Evolutionary conservation across 2,329 filamentous ascomycete genomes (phyloP).

Genomic region (Paecilomyces sp.): DNA sequence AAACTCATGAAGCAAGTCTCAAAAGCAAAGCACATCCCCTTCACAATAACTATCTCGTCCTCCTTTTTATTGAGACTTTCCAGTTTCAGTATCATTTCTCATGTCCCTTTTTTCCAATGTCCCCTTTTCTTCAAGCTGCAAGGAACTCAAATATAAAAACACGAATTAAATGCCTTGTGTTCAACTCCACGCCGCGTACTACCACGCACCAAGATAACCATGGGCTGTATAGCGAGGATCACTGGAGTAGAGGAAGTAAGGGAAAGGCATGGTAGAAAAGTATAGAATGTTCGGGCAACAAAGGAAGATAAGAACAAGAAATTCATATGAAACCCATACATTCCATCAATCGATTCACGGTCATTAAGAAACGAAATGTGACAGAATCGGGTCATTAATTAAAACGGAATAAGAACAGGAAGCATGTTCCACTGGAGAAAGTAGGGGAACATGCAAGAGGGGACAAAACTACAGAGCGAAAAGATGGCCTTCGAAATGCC

Average conservation of each 20-base stretch:
- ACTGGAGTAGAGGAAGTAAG: not conserved
- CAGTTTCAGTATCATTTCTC: not conserved
- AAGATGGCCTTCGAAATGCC: not conserved
- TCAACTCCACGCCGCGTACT: too few species aligned
- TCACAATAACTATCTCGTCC: not conserved
- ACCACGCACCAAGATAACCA: not conserved
- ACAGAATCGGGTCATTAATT: slow-evolving; percentile 1
- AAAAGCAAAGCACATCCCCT: not conserved
- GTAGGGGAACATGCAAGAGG: not conserved
- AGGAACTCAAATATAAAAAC: too few species aligned
- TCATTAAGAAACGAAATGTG: not conserved
- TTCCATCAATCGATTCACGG: not conserved
- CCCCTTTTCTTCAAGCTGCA: not conserved
- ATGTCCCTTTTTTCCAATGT: not conserved
- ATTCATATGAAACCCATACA: not conserved
- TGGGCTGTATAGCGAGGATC: not conserved
- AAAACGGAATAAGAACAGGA: not conserved
- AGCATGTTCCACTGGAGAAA: slow-evolving; percentile 1
- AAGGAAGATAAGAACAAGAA: not conserved
- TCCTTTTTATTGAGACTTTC: not conserved
- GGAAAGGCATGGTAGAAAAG: too few species aligned
- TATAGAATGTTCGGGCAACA: too few species aligned
- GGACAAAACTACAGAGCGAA: not conserved
- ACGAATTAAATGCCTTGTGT: too few species aligned
- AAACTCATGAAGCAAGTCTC: not conserved